Conservation (phyloP, 129 eudicot species). For the Artemisia argyi region DNA sequence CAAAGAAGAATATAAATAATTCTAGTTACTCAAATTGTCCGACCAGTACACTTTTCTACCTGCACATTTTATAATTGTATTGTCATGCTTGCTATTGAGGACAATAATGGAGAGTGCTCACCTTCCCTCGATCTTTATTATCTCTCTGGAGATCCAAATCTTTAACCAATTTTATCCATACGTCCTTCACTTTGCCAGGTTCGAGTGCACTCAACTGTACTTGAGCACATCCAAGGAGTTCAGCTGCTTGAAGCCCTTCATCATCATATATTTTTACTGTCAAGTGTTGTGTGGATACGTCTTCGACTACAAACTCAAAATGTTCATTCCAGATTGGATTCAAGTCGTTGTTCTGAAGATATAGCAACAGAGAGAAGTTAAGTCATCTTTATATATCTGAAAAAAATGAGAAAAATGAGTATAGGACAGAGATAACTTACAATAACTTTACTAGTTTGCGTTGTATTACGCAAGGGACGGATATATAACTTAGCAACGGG, state of each 20-base stretch:
- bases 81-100: slow-evolving; percentile 9
- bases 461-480: slow-evolving; percentile 76
- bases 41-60: background rate
- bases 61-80: background rate
- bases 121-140: slow-evolving; percentile 89
- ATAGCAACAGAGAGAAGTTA: background rate
- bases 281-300: slow-evolving; percentile 79
- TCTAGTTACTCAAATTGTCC: background rate
- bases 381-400: background rate
- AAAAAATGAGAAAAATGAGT: background rate
- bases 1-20: background rate
- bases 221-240: slow-evolving; percentile 90
- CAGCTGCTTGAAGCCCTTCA: slow-evolving; percentile 91
- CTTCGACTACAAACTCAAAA: slow-evolving; percentile 90
- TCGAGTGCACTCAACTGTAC: slow-evolving; percentile 61
- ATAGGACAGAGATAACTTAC: slow-evolving; percentile 45
- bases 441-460: slow-evolving; percentile 73
- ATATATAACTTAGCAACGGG: slow-evolving; percentile 76
- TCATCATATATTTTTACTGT: slow-evolving; percentile 80
- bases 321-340: slow-evolving; percentile 99
- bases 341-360: slow-evolving; percentile 74
- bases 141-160: slow-evolving; percentile 96
- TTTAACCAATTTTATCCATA: slow-evolving; percentile 91
- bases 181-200: slow-evolving; percentile 94
- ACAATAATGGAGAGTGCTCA: slow-evolving; percentile 25